Evolutionary conservation across 208 protist species (phyloP), one percentile per base, ranked within the genome.

Genomic region (Trichomonas vaginalis): DNA sequence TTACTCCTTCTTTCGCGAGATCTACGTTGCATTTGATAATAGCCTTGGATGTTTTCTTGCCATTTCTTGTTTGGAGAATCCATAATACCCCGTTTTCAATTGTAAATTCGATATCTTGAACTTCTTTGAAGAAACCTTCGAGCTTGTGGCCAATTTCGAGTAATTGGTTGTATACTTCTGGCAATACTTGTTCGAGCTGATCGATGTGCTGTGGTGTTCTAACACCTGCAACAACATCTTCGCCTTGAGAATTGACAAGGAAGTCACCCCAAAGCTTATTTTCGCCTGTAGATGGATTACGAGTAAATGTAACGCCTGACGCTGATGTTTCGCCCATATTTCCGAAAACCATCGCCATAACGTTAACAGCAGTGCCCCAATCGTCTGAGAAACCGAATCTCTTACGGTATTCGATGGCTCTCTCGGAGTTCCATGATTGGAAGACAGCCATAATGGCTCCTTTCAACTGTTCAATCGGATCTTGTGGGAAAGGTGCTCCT

Each of bases 301-400:
- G 40, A 39, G 86, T 51, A 47, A 39, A 92, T 17, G n/a, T 40
- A 51, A 92, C 8, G 21, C 45, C 86, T 51, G 45, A 23, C 48
- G 14, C 40, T 21, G 45, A 92, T 35, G 15, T 92, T 92, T 92
- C 45, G 9, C 35, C 35, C 14, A 51, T 35, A 27, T 92, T 92
- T 14, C 86, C 86, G n/a, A 45, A 92, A 39, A 92, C 86, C 45
- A 51, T 51, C 39, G 17, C 45, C 45, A n/a, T 35, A 51, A 48
- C 40, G 27, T 39, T 92, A 39, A 92, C 45, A 15, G 40, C 45
- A 39, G 86, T 48, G 46, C 17, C 17, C 17, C 27, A 39, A 35
- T 51, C 40, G 15, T 92, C 17, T 6, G 86, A 45, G 96, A 99
- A 98, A 96, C 98, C 97, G 97, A 98, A 98, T 79, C 98, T 95